Base-by-base conservation (phyloP, 371 early-diverging fungal genomes). In the Parasitella parasitica region DNA sequence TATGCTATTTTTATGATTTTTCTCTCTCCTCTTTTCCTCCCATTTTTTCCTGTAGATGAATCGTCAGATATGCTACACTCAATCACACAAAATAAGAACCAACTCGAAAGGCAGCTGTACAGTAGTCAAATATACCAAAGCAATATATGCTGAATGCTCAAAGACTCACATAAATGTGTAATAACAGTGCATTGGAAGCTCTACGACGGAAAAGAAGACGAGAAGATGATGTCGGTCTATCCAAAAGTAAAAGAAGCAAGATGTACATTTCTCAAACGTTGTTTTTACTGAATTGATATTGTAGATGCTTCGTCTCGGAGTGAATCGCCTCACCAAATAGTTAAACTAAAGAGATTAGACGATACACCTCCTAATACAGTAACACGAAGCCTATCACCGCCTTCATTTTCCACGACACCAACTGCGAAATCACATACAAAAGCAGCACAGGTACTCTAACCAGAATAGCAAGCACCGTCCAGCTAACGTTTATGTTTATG, bases 261-360 rank as follows among this genome's bases (percentile, higher is more conserved):
- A 11, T 20, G 20, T 34, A 11, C n/a, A 48, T 52, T 24, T 20
- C 7, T 28, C 28, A 27, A 32, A 4, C 20, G 35, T 49, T 37
- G 32, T 16, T 22, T 22, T 48, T 13, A 24, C 12, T 26, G 22
- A 46, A 1, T 20, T 24, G 24, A 22, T 24, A 11, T 0, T 3
- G 22, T 46, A 46, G 46, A 38, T 18, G 7, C 35, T 27, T 27
- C 24, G 12, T 50, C 57, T 37, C 63, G 66, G 20, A 67, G 67
- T 46, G 74, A 71, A 57, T 67, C 67, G 16, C 60, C 69, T 5
- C 61, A 69, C 35, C 67, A 61, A 27, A 26, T 64, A 37, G 66
- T 67, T 1, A 75, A 71, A 39, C 28, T 70, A 6, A 75, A 75
- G 54, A 61, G 61, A 28, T 24, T 69, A 16, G 75, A 75, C 32